Conservation (phyloP, 495 filamentous ascomycete species). For the Astrothelium macrocarpum region DNA sequence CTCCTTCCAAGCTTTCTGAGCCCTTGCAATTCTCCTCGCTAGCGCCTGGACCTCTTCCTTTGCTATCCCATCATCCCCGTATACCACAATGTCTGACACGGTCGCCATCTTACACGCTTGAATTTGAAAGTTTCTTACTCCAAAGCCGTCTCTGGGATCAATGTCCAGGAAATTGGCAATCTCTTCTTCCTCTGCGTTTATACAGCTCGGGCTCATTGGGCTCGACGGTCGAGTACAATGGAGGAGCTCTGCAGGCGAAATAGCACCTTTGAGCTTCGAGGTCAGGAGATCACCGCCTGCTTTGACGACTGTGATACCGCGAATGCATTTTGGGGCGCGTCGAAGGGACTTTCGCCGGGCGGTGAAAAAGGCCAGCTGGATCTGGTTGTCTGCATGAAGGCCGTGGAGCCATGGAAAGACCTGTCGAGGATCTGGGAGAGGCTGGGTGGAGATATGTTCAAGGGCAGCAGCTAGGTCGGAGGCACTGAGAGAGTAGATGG, state of each 20-base stretch:
- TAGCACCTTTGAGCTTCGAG: constrained; percentile 77
- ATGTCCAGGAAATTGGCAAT: constrained; percentile 58
- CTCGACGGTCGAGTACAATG: constrained; percentile 15
- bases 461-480: constrained; percentile 59
- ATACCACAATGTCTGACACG: constrained; percentile 85
- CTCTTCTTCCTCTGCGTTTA: constrained; percentile 20
- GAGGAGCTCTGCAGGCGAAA: constrained; percentile 71
- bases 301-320: constrained; percentile 80
- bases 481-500: constrained; percentile 65
- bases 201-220: neutral
- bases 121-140: constrained; percentile 90
- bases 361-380: constrained; percentile 83
- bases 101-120: constrained; percentile 83
- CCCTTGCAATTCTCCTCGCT: constrained; percentile 61
- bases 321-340: constrained; percentile 67
- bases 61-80: constrained; percentile 57
- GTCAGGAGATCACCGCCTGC: constrained; percentile 66
- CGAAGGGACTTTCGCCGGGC: constrained; percentile 61
- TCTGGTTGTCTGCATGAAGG: constrained; percentile 76
- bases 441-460: constrained; percentile 62
- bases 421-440: constrained; percentile 67
- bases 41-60: constrained; percentile 50
- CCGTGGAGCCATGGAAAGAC: constrained; percentile 99
- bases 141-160: constrained; percentile 78
- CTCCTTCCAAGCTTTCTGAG: constrained; percentile 64